Percentiles rank a stretch among this genome's conserved stretches.
Conservation (phyloP, 1,139 yeast species). For the Yamadazyma diddensiae region DNA sequence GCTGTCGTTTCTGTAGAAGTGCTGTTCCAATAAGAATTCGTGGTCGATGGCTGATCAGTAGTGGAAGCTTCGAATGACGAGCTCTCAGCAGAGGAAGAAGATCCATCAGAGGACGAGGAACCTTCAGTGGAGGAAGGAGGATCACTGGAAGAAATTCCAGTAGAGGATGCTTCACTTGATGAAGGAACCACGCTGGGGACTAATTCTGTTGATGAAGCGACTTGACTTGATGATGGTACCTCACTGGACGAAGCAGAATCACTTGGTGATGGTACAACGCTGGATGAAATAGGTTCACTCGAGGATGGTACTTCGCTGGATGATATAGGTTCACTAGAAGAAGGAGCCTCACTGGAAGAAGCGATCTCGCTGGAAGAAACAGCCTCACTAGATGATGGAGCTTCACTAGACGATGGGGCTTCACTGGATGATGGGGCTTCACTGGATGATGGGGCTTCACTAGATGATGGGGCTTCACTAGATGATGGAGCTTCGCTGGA, state of each 20-base stretch:
- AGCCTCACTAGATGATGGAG: conserved; percentile 1
- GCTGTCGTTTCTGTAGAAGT: neutral
- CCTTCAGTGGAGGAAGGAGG: neutral
- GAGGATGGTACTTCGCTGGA: conserved; percentile 4
- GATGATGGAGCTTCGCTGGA: conserved; percentile 5
- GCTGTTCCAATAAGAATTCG: neutral
- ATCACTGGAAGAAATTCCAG: conserved; percentile 2
- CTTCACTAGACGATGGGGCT: conserved; percentile 1
- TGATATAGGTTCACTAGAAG: conserved; percentile 5
- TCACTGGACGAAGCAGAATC: neutral
- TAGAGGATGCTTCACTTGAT: conserved; percentile 4
- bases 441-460: conserved; percentile 2
- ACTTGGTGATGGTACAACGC: neutral
- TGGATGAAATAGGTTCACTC: neutral
- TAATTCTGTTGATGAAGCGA: too few species aligned
- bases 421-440: conserved; percentile 1
- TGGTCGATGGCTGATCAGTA: too few species aligned
- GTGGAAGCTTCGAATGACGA: too few species aligned
- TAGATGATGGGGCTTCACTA: conserved; percentile 5
- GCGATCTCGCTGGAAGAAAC: conserved; percentile 9
- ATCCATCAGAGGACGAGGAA: neutral
- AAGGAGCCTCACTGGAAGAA: conserved; percentile 1
- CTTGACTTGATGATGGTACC: conserved; percentile 2
- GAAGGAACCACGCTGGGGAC: conserved; percentile 1
- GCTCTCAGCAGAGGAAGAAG: neutral